Evolutionary conservation across 106 monocot species (phyloP).

Genomic region (Alisma plantagoaquatica): DNA sequence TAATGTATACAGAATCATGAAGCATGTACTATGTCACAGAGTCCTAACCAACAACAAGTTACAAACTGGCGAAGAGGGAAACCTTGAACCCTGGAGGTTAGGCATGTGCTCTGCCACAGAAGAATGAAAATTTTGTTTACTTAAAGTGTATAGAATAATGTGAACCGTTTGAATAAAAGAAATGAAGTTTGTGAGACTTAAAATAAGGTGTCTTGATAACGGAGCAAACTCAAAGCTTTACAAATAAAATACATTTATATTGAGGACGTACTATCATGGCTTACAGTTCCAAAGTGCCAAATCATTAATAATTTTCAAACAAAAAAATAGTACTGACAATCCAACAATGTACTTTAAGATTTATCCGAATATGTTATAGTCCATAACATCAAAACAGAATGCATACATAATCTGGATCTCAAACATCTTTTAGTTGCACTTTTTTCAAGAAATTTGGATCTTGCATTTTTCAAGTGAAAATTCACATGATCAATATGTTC

Average conservation of each 20-base stretch:
- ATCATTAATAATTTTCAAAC: neutral
- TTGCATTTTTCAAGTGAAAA: constrained; percentile 88
- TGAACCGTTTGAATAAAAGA: no score
- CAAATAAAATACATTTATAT: neutral
- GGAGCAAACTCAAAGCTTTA: neutral
- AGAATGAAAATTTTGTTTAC: neutral
- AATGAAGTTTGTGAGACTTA: no score
- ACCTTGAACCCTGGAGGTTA: constrained; percentile 86
- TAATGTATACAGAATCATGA: no score
- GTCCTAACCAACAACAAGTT: no score
- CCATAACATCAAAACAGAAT: neutral
- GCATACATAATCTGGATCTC: constrained; percentile 52
- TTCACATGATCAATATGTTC: constrained; percentile 67
- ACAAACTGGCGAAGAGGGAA: constrained; percentile 89
- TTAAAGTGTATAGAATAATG: neutral
- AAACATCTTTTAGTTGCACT: constrained; percentile 91
- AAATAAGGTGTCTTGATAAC: no score
- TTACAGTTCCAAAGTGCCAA: neutral
- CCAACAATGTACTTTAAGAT: no score
- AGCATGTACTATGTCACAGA: no score
- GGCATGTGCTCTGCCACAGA: constrained; percentile 48
- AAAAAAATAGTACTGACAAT: no score
- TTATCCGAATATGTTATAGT: neutral
- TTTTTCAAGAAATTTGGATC: constrained; percentile 75
- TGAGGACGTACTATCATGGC: neutral